Evolutionary conservation across 1,284 basidiomycete species (phyloP).

Genomic region (Cystobasidium sp.): DNA sequence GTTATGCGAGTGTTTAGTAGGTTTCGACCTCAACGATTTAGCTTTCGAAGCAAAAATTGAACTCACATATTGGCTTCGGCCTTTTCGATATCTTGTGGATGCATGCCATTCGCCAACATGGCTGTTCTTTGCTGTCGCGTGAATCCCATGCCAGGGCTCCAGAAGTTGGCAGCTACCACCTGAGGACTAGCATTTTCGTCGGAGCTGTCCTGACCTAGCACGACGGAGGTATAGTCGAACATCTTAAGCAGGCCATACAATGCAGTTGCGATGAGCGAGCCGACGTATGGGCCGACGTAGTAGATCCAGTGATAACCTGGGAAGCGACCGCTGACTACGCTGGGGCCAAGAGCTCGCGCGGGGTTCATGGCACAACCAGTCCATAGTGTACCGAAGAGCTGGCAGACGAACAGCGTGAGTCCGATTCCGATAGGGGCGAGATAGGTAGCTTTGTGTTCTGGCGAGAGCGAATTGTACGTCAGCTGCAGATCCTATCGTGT

Average conservation of each 20-base stretch:
- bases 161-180: neutral
- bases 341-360: conserved; percentile 70
- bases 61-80: conserved; percentile 34
- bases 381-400: conserved; percentile 55
- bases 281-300: conserved; percentile 50
- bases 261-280: conserved; percentile 55
- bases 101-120: conserved; percentile 39
- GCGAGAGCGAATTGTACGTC: too few species aligned
- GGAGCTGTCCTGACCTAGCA: conserved; percentile 33
- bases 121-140: conserved; percentile 32
- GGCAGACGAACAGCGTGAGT: conserved; percentile 60
- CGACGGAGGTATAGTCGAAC: conserved; percentile 41
- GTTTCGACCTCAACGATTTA: too few species aligned
- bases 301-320: conserved; percentile 65
- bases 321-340: conserved; percentile 67
- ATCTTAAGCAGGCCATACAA: conserved; percentile 48
- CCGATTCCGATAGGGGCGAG: conserved; percentile 63
- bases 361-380: conserved; percentile 64
- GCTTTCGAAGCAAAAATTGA: too few species aligned
- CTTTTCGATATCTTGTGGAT: conserved; percentile 26
- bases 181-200: conserved; percentile 2
- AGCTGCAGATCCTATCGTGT: too few species aligned
- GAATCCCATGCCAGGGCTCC: conserved; percentile 32
- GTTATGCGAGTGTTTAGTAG: too few species aligned
- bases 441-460: conserved; percentile 56